Evolutionary conservation across 2,329 filamentous ascomycete species (phyloP).

Genomic region (Ophiocordyceps robertsii): DNA sequence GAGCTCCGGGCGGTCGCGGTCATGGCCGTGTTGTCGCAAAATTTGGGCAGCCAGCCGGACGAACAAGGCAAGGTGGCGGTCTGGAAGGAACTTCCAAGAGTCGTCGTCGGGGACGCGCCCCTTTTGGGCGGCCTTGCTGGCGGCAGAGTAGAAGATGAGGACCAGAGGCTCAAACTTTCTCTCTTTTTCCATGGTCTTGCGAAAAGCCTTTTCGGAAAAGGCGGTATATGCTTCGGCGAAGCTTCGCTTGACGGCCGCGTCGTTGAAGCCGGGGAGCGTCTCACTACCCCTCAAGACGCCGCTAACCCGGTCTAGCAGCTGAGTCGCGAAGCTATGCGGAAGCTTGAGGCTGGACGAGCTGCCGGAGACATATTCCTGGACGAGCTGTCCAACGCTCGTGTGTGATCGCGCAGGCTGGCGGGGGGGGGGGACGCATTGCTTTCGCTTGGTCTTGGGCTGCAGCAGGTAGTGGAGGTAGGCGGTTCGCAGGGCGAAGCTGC

Average conservation of each 20-base stretch:
- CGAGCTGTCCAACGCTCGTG: constrained; percentile 69
- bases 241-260: constrained; percentile 80
- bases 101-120: constrained; percentile 68
- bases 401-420: constrained; percentile 48
- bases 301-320: constrained; percentile 59
- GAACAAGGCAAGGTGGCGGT: constrained; percentile 89
- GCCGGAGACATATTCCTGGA: constrained; percentile 65
- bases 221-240: constrained; percentile 92
- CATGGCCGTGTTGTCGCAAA: constrained; percentile 72
- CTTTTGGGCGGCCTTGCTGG: constrained; percentile 72
- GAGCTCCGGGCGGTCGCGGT: constrained; percentile 74
- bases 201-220: constrained; percentile 78
- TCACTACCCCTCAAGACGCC: constrained; percentile 73
- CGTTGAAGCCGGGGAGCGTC: constrained; percentile 74
- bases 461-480: constrained; percentile 89
- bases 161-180: constrained; percentile 84
- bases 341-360: constrained; percentile 39
- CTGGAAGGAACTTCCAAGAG: constrained; percentile 80
- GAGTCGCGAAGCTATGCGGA: constrained; percentile 38
- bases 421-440: constrained; percentile 65
- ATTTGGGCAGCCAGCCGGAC: constrained; percentile 73
- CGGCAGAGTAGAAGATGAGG: constrained; percentile 90
- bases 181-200: constrained; percentile 87
- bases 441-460: constrained; percentile 77
- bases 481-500: constrained; percentile 77